These are phyloP conservation scores for Aspergillus sclerotiicarbonarius DNA, from an alignment of 495 filamentous ascomycete species.

Conservation along the genomic window DNA sequence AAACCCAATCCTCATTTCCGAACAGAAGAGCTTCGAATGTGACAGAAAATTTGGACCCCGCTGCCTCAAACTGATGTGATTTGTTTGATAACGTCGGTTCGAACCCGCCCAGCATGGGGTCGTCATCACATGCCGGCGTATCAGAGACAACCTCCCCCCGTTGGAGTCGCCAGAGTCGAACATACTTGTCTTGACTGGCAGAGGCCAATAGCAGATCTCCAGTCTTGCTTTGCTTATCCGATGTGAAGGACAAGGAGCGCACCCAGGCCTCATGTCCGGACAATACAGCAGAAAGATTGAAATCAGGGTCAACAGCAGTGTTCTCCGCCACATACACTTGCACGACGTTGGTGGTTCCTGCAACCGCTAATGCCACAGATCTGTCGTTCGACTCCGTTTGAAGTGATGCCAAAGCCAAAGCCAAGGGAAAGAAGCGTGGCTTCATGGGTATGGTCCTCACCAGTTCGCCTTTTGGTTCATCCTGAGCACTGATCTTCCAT, in stretches of 20 bases:
- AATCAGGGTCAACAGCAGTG: constrained; percentile 39
- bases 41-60: constrained; percentile 62
- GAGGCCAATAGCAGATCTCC: constrained; percentile 83
- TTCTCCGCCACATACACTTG: constrained; percentile 68
- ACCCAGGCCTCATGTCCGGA: constrained; percentile 96
- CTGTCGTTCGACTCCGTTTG: constrained; percentile 45
- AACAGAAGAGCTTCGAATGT: constrained; percentile 94
- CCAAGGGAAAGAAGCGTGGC: constrained; percentile 77
- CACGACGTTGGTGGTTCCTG: constrained; percentile 74
- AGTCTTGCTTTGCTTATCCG: constrained; percentile 51
- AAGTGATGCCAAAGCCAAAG: constrained; percentile 63
- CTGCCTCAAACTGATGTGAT: constrained; percentile 66
- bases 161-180: constrained; percentile 87
- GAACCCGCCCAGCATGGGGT: constrained; percentile 59
- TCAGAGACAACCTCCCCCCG: constrained; percentile 50
- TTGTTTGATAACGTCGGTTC: constrained; percentile 76
- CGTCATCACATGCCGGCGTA: constrained; percentile 39
- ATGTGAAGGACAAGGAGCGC: constrained; percentile 73
- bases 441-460: constrained; percentile 70
- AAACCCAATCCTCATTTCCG: constrained; percentile 98
- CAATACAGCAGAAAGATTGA: constrained; percentile 74
- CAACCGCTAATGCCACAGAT: constrained; percentile 68
- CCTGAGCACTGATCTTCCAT: constrained; percentile 58
- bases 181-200: constrained; percentile 95
- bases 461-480: constrained; percentile 39